phyloP scores from a whole-genome alignment of 2,329 filamentous ascomycete genomes.

The Trichoderma brevicompactum region DNA sequence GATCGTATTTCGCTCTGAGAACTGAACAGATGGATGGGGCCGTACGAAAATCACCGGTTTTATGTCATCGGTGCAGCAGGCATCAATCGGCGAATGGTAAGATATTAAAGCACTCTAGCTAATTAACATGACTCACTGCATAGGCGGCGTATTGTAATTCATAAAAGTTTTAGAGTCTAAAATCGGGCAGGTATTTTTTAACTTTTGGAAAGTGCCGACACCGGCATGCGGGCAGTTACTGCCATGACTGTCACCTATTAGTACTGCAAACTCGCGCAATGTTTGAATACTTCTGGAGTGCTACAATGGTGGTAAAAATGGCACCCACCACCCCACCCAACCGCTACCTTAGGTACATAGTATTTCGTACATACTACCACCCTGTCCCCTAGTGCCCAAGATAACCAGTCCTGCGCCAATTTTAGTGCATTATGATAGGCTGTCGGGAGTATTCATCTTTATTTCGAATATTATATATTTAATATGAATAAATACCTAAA shows the following conservation, averaged over 20 bases:
- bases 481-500: neutral
- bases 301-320: too few relatives aligned
- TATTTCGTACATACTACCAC: too few relatives aligned
- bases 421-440: too few relatives aligned
- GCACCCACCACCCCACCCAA: too few relatives aligned
- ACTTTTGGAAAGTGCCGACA: conserved; percentile 16
- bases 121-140: conserved; percentile 5
- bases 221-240: conserved; percentile 17
- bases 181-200: conserved; percentile 3
- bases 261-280: neutral
- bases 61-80: neutral
- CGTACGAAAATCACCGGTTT: neutral
- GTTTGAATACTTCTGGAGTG: neutral
- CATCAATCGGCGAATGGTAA: neutral
- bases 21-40: neutral
- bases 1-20: neutral
- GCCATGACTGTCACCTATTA: conserved; percentile 3
- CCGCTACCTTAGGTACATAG: too few relatives aligned
- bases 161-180: neutral
- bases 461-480: neutral
- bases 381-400: too few relatives aligned
- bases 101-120: neutral
- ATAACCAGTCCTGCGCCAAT: too few relatives aligned
- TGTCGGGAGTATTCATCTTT: too few relatives aligned
- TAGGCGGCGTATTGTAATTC: neutral